These are phyloP conservation scores for Epichloe amarillans DNA, from an alignment of 2,329 filamentous ascomycete genomes.

Conservation along the genomic window DNA sequence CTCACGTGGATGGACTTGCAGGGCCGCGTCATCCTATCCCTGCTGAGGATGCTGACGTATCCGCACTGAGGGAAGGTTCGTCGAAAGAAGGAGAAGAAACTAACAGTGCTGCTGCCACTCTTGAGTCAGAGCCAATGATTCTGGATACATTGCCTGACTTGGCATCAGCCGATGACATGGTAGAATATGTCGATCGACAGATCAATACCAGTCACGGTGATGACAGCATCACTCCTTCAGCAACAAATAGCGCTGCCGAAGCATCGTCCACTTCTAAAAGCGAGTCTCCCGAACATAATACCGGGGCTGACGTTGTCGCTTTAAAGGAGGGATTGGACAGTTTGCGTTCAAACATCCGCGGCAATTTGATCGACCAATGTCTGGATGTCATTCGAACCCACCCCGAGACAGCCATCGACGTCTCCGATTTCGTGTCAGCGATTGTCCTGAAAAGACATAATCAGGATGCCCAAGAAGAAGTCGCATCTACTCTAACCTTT, in stretches of 20 bases:
- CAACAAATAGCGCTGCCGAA: slow-evolving; percentile 6
- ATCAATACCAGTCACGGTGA: background rate
- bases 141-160: slow-evolving; percentile 19
- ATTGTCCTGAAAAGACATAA: slow-evolving; percentile 48
- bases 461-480: slow-evolving; percentile 49
- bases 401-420: slow-evolving; percentile 76
- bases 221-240: background rate
- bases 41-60: slow-evolving; percentile 35
- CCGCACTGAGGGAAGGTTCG: slow-evolving; percentile 17
- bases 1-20: slow-evolving; percentile 42
- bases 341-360: slow-evolving; percentile 57
- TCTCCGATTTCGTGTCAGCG: slow-evolving; percentile 72
- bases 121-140: slow-evolving; percentile 25
- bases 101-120: slow-evolving; percentile 11
- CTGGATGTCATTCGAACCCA: slow-evolving; percentile 83
- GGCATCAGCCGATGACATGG: slow-evolving; percentile 2
- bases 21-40: slow-evolving; percentile 57
- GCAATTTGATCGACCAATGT: slow-evolving; percentile 75
- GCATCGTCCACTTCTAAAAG: slow-evolving; percentile 3
- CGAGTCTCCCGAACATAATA: slow-evolving; percentile 8
- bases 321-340: slow-evolving; percentile 68
- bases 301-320: slow-evolving; percentile 9
- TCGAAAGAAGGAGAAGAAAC: slow-evolving; percentile 11
- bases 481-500: slow-evolving; percentile 70
- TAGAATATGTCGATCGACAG: slow-evolving; percentile 3